Conservation (phyloP, 2,329 filamentous ascomycete genomes). For the Gaeumannomyces sp. region DNA sequence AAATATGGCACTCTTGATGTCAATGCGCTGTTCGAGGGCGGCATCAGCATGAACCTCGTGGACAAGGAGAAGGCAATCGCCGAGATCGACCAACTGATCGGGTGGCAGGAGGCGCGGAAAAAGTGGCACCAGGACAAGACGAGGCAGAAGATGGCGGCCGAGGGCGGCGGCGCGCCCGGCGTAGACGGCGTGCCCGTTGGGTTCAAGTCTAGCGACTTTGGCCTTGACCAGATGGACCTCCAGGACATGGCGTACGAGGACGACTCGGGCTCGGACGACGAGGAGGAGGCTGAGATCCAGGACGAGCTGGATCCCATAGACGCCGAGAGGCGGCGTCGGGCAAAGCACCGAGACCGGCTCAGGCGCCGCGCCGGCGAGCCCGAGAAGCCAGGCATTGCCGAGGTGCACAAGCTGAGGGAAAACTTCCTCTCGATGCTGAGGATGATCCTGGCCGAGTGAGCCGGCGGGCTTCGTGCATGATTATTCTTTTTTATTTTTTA, state of each 20-base stretch:
- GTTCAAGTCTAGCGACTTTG: slow-evolving; percentile 83
- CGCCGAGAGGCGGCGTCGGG: slow-evolving; percentile 72
- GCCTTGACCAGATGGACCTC: slow-evolving; percentile 78
- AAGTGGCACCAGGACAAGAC: slow-evolving; percentile 99
- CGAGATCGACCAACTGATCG: slow-evolving; percentile 81
- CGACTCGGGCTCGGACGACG: slow-evolving; percentile 52
- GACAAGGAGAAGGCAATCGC: slow-evolving; percentile 65
- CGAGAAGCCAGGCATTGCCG: slow-evolving; percentile 68
- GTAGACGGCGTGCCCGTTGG: slow-evolving; percentile 44
- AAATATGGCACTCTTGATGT: slow-evolving; percentile 83
- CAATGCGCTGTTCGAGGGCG: slow-evolving; percentile 85
- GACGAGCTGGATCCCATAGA: slow-evolving; percentile 83
- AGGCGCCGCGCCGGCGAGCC: slow-evolving; percentile 78
- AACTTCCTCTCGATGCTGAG: slow-evolving; percentile 79
- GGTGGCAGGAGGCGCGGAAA: slow-evolving; percentile 93
- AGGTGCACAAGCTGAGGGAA: slow-evolving; percentile 73
- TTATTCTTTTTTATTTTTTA: background rate
- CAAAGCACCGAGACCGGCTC: slow-evolving; percentile 72
- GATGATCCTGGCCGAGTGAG: slow-evolving; percentile 68
- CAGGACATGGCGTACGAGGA: slow-evolving; percentile 81
- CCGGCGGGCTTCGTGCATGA: background rate
- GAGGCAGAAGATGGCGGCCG: slow-evolving; percentile 95
- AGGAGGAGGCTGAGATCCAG: slow-evolving; percentile 61
- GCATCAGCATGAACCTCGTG: slow-evolving; percentile 58
- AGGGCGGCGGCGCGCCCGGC: slow-evolving; percentile 42